phyloP scores from a whole-genome alignment of 306 rosid species.

The Rosa persica region DNA sequence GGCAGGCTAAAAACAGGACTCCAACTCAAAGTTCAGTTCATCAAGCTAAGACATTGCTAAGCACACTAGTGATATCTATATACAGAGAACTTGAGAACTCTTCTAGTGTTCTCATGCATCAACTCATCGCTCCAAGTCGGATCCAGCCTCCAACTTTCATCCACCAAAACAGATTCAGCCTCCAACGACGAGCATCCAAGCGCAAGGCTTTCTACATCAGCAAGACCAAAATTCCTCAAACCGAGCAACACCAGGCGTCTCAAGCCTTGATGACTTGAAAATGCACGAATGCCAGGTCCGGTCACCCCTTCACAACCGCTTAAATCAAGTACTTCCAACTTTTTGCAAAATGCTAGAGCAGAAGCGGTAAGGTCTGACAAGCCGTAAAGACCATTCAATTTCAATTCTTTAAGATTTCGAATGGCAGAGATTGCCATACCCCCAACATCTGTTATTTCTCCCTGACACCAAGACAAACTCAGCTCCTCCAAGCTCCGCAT shows the following conservation, averaged over 20 bases:
- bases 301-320: not conserved
- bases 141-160: not conserved
- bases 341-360: not conserved
- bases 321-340: not conserved
- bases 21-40: too few species aligned
- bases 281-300: not conserved
- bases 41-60: not conserved
- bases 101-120: not conserved
- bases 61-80: not conserved
- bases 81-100: not conserved
- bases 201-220: not conserved
- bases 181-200: not conserved
- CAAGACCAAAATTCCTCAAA: not conserved
- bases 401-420: not conserved
- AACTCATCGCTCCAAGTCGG: not conserved
- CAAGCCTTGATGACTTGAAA: not conserved
- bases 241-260: not conserved
- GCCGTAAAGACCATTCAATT: not conserved
- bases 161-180: not conserved
- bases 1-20: not conserved
- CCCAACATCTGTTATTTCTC: not conserved
- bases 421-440: not conserved
- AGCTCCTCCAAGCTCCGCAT: not conserved
- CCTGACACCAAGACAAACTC: not conserved
- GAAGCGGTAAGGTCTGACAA: not conserved